Conservation (phyloP, 305 asterid genomes). For the Fraxinus sp. region DNA sequence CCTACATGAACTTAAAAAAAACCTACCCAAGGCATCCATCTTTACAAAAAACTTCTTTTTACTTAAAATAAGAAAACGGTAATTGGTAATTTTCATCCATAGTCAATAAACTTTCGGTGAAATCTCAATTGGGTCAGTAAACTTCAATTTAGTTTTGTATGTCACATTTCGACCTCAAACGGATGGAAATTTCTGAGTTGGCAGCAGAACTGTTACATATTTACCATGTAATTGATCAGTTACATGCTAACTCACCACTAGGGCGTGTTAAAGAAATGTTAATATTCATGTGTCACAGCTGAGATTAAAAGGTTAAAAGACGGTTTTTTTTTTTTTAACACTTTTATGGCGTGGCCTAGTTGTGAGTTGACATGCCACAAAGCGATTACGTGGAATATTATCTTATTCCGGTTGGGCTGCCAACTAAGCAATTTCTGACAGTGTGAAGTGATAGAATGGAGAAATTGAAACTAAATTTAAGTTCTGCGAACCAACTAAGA, state of each 20-base stretch:
- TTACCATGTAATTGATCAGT: not conserved
- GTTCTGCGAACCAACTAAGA: not conserved
- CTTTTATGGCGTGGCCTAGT: not conserved
- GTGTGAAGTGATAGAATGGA: not conserved
- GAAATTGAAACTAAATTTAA: not conserved
- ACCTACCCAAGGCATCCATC: not conserved
- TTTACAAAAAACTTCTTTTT: not conserved
- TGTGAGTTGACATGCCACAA: not conserved
- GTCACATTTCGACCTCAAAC: not conserved
- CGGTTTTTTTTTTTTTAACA: not conserved
- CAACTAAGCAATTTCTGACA: not conserved
- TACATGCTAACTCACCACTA: not conserved
- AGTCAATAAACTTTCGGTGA: not conserved
- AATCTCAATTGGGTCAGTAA: not conserved
- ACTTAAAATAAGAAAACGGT: not conserved
- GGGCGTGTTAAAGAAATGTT: not conserved
- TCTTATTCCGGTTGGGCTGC: not conserved
- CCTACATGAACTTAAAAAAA: not conserved
- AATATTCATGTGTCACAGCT: not conserved
- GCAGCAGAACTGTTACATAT: not conserved
- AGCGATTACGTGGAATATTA: not conserved
- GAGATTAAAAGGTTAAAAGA: not conserved
- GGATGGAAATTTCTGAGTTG: not conserved
- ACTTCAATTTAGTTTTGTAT: not conserved
- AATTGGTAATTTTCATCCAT: not conserved